Conservation (phyloP, 768 basidiomycete species). For the Trametes cingulata region DNA sequence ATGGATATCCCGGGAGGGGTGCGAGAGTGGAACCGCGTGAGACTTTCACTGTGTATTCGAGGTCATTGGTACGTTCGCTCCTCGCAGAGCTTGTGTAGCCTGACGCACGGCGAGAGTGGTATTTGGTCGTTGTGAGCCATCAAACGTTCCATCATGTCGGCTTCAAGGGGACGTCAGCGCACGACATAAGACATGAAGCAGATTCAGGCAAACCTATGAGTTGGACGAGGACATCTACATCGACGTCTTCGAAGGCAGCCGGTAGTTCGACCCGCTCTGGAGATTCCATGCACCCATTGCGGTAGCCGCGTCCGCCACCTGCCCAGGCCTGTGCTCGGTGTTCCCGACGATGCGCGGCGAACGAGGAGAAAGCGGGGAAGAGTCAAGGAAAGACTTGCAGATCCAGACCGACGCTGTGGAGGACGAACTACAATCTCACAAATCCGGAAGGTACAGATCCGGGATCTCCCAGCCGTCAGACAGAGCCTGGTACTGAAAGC, state of each 20-base stretch:
- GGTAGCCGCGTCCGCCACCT: conserved; percentile 33
- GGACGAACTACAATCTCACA: conserved; percentile 9
- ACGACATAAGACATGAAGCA: background rate
- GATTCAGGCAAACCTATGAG: conserved; percentile 71
- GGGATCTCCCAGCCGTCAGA: conserved; percentile 7
- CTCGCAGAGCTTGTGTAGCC: conserved; percentile 25
- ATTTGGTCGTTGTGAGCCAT: conserved; percentile 97
- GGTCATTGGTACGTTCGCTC: conserved; percentile 23
- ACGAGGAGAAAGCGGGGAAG: conserved; percentile 5
- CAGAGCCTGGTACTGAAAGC: conserved; percentile 5
- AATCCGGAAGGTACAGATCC: conserved; percentile 16
- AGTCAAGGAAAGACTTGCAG: background rate
- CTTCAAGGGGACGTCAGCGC: conserved; percentile 41
- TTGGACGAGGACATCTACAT: conserved; percentile 79
- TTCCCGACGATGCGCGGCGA: conserved; percentile 18
- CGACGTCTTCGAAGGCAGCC: conserved; percentile 79
- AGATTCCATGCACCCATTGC: conserved; percentile 87
- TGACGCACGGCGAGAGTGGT: conserved; percentile 74
- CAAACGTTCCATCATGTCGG: conserved; percentile 94
- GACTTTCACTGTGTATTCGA: conserved; percentile 61
- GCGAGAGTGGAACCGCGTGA: conserved; percentile 96
- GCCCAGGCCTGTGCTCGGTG: conserved; percentile 13
- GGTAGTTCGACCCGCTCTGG: conserved; percentile 79
- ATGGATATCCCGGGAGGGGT: conserved; percentile 86
- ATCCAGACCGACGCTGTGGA: background rate